Percentiles rank a stretch among this genome's conserved stretches.
phyloP scores from a whole-genome alignment of 257 asterid species.

The Buddleja alternifolia region DNA sequence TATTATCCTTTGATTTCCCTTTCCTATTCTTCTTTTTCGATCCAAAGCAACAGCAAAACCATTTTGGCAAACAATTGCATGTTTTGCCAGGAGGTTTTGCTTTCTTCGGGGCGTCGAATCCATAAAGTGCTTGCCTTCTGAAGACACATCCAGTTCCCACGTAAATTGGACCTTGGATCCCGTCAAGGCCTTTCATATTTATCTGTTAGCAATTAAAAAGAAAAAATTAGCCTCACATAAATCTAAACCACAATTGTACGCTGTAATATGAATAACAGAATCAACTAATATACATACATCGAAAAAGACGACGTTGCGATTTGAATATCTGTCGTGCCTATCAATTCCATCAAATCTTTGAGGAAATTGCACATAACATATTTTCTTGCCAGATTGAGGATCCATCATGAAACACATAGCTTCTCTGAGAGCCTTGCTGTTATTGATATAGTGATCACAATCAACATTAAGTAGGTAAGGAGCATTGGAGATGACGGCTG shows the following conservation, averaged over 20 bases:
- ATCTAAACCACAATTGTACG: slow-evolving; percentile 5
- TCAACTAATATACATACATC: slow-evolving; percentile 64
- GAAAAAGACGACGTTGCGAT: slow-evolving; percentile 92
- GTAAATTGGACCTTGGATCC: slow-evolving; percentile 97
- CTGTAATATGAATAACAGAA: neutral
- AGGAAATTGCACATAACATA: slow-evolving; percentile 97
- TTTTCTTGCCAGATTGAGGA: slow-evolving; percentile 95
- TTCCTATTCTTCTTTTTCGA: slow-evolving; percentile 64
- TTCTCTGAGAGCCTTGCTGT: slow-evolving; percentile 95
- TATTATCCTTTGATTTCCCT: slow-evolving; percentile 61
- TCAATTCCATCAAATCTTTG: slow-evolving; percentile 97
- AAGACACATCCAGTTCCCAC: slow-evolving; percentile 98
- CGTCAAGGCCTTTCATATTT: slow-evolving; percentile 98
- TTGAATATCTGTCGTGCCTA: slow-evolving; percentile 92
- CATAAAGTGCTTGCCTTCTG: slow-evolving; percentile 94
- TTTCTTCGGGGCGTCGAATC: slow-evolving; percentile 92
- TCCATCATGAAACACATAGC: slow-evolving; percentile 99
- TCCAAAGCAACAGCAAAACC: slow-evolving; percentile 67
- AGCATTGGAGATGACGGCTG: slow-evolving; percentile 95
- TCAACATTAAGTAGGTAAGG: slow-evolving; percentile 94
- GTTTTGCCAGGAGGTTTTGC: slow-evolving; percentile 87
- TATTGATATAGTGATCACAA: slow-evolving; percentile 97
- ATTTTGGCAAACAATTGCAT: slow-evolving; percentile 93
- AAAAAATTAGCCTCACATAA: slow-evolving; percentile 27
- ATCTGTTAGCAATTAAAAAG: slow-evolving; percentile 51